A percentile compares a stretch with the other conserved stretches of the same genome.
Conservation (phyloP, 148 eudicot species). For the Dianthus caryophyllus region DNA sequence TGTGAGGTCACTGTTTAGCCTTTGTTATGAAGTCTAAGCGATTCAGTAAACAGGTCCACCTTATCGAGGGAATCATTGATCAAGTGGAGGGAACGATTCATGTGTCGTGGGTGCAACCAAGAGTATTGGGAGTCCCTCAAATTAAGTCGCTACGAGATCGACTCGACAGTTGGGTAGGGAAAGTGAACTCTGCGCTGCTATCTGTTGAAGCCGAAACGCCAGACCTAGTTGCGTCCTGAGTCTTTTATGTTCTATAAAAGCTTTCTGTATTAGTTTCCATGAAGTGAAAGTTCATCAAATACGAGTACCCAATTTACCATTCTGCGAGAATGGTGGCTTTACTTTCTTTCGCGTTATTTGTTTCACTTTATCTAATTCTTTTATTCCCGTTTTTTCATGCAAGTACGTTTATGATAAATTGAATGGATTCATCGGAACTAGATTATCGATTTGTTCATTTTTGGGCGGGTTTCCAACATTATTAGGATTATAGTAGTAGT, state of each 20-base stretch:
- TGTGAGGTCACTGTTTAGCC: no score
- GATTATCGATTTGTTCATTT: no score
- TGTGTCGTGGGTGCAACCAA: constrained; percentile 95
- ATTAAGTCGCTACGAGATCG: constrained; percentile 74
- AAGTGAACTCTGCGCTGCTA: constrained; percentile 76
- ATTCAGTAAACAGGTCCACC: constrained; percentile 68
- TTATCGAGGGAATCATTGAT: constrained; percentile 90
- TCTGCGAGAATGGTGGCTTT: constrained; percentile 15
- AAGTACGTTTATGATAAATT: no score
- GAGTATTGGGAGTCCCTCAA: constrained; percentile 78
- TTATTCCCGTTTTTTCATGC: no score
- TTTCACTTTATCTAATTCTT: background rate
- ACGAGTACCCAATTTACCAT: constrained; percentile 10
- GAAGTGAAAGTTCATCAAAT: background rate
- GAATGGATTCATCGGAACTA: no score
- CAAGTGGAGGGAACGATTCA: constrained; percentile 91
- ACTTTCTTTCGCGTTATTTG: constrained; percentile 2
- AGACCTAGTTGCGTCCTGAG: constrained; percentile 63
- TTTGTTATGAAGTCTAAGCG: background rate
- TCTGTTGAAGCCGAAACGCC: constrained; percentile 97
- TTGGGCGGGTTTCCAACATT: no score
- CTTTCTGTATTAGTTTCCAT: constrained; percentile 23
- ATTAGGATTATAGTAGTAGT: no score
- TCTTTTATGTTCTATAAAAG: constrained; percentile 1
- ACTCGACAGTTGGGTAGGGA: constrained; percentile 72